Evolutionary conservation across 768 basidiomycete species (phyloP).

Genomic region (Cystofilobasidium bisporidii): DNA sequence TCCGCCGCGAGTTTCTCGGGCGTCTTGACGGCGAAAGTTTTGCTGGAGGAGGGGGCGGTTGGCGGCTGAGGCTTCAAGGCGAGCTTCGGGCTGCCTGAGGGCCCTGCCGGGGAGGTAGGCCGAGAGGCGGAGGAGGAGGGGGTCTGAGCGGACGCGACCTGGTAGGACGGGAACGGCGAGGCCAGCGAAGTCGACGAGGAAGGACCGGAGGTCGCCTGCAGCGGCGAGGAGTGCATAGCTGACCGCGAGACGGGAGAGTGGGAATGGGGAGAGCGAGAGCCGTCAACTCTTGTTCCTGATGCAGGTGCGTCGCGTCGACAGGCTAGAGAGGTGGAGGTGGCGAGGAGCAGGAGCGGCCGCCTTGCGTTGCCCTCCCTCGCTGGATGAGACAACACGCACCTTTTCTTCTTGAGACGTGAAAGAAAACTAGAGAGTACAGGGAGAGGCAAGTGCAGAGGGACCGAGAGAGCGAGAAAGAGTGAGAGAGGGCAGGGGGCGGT

Average conservation of each 20-base stretch:
- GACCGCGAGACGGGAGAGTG: background rate
- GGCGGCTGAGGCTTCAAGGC: too few relatives aligned
- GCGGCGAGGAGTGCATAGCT: background rate
- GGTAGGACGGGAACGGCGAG: conserved; percentile 14
- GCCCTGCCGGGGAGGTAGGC: background rate
- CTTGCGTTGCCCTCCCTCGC: too few relatives aligned
- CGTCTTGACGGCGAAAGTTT: too few relatives aligned
- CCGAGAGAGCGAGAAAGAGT: too few relatives aligned
- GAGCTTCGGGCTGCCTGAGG: conserved; percentile 2
- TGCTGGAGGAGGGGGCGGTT: background rate
- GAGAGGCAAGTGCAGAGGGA: too few relatives aligned
- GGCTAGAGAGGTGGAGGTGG: background rate
- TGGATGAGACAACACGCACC: conserved; percentile 6
- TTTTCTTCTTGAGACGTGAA: background rate
- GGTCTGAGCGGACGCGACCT: background rate
- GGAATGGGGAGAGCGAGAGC: too few relatives aligned
- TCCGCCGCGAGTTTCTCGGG: background rate
- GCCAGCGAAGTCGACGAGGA: background rate
- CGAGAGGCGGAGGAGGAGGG: background rate
- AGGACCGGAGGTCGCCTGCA: background rate
- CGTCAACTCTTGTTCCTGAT: too few relatives aligned
- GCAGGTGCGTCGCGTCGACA: background rate
- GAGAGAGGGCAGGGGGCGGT: too few relatives aligned
- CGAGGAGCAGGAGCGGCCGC: too few relatives aligned
- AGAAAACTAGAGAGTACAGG: background rate